A percentile compares a stretch with the other conserved stretches of the same genome.
These are phyloP conservation scores for Alectoria sarmentosa DNA, from an alignment of 495 filamentous ascomycete genomes.

Conservation along the genomic window DNA sequence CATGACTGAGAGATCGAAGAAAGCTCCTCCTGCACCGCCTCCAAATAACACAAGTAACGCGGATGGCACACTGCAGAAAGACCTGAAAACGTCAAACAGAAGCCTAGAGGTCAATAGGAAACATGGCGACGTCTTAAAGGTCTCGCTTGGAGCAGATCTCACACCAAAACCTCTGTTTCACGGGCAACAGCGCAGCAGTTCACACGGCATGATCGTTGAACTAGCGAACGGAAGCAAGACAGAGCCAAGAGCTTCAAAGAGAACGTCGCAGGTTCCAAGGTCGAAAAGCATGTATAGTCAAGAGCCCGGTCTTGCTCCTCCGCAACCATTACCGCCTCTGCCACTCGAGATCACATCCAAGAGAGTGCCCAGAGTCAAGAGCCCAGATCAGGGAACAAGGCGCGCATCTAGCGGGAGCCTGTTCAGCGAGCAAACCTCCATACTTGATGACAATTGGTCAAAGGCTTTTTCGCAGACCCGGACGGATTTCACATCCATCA, in stretches of 20 bases:
- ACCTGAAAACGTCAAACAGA: background rate
- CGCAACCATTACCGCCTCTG: slow-evolving; percentile 41
- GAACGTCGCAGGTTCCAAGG: slow-evolving; percentile 10
- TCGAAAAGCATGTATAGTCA: slow-evolving; percentile 31
- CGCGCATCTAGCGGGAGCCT: slow-evolving; percentile 41
- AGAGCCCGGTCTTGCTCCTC: slow-evolving; percentile 36
- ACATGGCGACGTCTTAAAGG: background rate
- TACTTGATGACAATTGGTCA: slow-evolving; percentile 36
- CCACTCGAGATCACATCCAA: slow-evolving; percentile 33
- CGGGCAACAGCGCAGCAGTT: slow-evolving; percentile 23
- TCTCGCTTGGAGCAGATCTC: slow-evolving; percentile 7
- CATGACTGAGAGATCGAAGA: slow-evolving; percentile 1
- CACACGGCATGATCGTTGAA: slow-evolving; percentile 9
- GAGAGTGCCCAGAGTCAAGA: slow-evolving; percentile 33
- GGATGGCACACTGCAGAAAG: too few relatives aligned
- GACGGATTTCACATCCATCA: slow-evolving; percentile 20
- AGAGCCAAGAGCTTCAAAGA: slow-evolving; percentile 10
- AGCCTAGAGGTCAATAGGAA: background rate
- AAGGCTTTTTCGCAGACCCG: slow-evolving; percentile 16
- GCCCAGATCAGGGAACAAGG: slow-evolving; percentile 37
- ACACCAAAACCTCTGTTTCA: slow-evolving; percentile 26
- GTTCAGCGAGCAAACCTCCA: slow-evolving; percentile 44
- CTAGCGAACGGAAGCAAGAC: background rate
- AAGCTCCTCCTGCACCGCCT: background rate
- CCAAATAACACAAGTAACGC: background rate